Evolutionary conservation across 1,139 yeast genomes (phyloP).

Genomic region (Candida labiduridarum): DNA sequence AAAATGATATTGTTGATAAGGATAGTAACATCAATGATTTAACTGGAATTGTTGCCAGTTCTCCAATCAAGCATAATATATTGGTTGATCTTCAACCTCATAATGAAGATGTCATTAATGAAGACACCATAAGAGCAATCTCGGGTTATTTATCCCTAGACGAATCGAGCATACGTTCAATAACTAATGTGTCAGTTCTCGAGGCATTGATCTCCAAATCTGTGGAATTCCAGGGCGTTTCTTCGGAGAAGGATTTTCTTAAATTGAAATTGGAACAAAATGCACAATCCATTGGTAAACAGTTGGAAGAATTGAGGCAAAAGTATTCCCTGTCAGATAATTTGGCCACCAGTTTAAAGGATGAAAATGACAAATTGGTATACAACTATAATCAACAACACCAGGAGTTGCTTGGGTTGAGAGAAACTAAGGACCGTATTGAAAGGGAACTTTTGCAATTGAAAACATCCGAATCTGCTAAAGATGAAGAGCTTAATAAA

Average conservation of each 20-base stretch:
- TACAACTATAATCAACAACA: conserved; percentile 23
- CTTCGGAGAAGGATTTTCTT: conserved; percentile 52
- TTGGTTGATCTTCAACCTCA: conserved; percentile 3
- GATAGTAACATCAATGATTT: conserved; percentile 5
- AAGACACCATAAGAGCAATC: conserved; percentile 14
- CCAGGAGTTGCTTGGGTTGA: conserved; percentile 16
- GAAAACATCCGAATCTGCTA: conserved; percentile 9
- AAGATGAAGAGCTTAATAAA: conserved; percentile 11
- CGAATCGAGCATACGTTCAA: conserved; percentile 16
- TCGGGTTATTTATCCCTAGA: conserved; percentile 33
- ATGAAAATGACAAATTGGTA: conserved; percentile 27
- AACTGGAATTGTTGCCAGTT: conserved; percentile 18
- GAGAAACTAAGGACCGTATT: conserved; percentile 13
- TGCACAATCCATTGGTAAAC: conserved; percentile 22
- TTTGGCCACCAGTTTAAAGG: conserved; percentile 16
- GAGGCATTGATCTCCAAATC: conserved; percentile 46
- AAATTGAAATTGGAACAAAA: conserved; percentile 59
- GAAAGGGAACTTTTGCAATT: conserved; percentile 9
- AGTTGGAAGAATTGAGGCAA: conserved; percentile 32
- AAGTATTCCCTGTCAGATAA: conserved; percentile 18
- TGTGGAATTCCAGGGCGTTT: conserved; percentile 48
- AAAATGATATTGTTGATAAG: conserved; percentile 34
- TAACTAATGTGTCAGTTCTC: conserved; percentile 23
- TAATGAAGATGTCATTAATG: conserved; percentile 5
- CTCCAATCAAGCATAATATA: conserved; percentile 22